Conservation (phyloP, 2,329 filamentous ascomycete species). For the Colletotrichum costaricense region DNA sequence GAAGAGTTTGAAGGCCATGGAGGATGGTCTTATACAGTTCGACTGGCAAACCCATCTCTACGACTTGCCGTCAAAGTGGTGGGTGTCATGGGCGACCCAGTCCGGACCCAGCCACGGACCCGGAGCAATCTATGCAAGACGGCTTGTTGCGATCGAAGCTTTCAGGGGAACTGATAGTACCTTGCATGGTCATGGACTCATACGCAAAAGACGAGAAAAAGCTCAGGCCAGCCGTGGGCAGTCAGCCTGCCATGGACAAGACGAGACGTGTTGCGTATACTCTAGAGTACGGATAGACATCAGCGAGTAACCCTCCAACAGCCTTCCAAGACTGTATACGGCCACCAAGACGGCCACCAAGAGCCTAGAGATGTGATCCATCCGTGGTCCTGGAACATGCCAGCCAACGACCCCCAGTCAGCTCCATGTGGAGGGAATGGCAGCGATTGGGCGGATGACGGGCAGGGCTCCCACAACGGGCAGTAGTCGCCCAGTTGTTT, state of each 20-base stretch:
- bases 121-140: constrained; percentile 32
- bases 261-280: background rate
- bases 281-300: background rate
- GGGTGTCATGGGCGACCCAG: constrained; percentile 27
- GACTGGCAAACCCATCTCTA: background rate
- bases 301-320: constrained; percentile 1
- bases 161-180: constrained; percentile 1
- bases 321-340: constrained; percentile 2
- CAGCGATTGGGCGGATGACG: constrained; percentile 22
- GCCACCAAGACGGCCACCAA: background rate
- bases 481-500: constrained; percentile 25
- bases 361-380: constrained; percentile 10
- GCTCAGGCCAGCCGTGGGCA: constrained; percentile 1
- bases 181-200: background rate
- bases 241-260: constrained; percentile 1
- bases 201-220: background rate
- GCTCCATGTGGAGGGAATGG: constrained; percentile 10
- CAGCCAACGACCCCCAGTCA: constrained; percentile 13
- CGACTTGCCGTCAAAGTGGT: background rate
- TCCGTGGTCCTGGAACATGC: constrained; percentile 27
- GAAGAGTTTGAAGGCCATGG: background rate
- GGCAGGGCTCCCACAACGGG: constrained; percentile 25
- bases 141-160: constrained; percentile 24
- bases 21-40: constrained; percentile 30
- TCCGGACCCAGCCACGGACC: constrained; percentile 9